These are phyloP conservation scores for Ceratocystis albifundus DNA, from an alignment of 2,329 filamentous ascomycete genomes.

Conservation along the genomic window DNA sequence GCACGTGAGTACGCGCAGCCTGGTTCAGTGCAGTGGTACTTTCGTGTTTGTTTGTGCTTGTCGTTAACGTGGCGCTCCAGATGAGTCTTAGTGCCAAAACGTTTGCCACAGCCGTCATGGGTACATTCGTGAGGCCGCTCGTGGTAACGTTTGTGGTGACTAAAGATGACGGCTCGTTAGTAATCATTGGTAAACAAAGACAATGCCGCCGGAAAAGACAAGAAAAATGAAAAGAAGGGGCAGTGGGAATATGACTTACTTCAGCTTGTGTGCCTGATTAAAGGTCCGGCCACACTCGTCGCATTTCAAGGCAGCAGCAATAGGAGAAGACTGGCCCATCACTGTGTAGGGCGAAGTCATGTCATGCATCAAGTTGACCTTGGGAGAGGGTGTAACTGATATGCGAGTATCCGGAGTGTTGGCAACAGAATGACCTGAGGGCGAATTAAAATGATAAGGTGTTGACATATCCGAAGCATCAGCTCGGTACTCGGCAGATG, in stretches of 20 bases:
- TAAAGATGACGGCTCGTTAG: conserved; percentile 27
- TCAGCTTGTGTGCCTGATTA: conserved; percentile 49
- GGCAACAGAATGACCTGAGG: conserved; percentile 32
- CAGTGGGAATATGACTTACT: conserved; percentile 32
- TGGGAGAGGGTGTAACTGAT: conserved; percentile 34
- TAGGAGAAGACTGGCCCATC: conserved; percentile 21
- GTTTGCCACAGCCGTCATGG: conserved; percentile 42
- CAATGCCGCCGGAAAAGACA: conserved; percentile 10
- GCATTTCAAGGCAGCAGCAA: conserved; percentile 29
- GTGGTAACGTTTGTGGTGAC: conserved; percentile 51
- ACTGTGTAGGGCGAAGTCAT: conserved; percentile 30
- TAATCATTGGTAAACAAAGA: conserved; percentile 12
- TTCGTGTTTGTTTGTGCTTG: conserved; percentile 48
- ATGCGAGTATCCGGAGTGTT: conserved; percentile 40
- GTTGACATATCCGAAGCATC: conserved; percentile 36
- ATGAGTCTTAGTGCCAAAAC: conserved; percentile 51
- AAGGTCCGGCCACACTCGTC: conserved; percentile 39
- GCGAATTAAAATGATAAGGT: conserved; percentile 29
- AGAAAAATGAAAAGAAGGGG: neutral
- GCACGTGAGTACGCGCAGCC: conserved; percentile 45
- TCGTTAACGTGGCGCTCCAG: conserved; percentile 52
- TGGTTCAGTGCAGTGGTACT: conserved; percentile 45
- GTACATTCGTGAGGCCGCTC: conserved; percentile 48
- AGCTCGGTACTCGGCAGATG: conserved; percentile 24
- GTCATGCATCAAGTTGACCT: conserved; percentile 31